Evolutionary conservation across 768 basidiomycete genomes (phyloP), one percentile per base, ranked within the genome.

Genomic region (Mrakia hoshinonis): DNA sequence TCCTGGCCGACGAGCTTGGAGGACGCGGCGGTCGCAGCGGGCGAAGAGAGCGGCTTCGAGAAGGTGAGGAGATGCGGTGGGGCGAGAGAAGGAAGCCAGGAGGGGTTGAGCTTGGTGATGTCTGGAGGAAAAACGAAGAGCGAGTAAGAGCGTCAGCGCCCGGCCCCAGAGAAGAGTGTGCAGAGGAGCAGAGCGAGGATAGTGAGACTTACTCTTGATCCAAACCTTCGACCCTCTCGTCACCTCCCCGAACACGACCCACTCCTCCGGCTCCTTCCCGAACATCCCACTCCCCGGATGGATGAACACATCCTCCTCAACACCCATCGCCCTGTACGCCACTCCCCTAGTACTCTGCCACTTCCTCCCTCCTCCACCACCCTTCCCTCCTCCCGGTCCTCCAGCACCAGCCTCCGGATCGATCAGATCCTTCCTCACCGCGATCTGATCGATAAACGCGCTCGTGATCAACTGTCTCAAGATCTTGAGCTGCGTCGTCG

Each of bases 371-470:
- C 83, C 82, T 6, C 48, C 38, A 2, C 84, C 81, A 20, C 82
- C 81, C 62, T 83, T 43, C 43, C 43, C 43, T 15, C 43, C 43
- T 6, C 43, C 43, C 43, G 43, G 43, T 54, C 83, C 81, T 5
- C 89, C 90, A 15, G 84, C 82, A 7, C 48, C 26, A 2, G 84
- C 81, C 61, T 83, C 81, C 73, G 85, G 86, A 55, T 87, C 84
- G 18, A 87, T 83, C 43, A 91, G 79, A 77, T 98, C 95, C 77
- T 89, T 91, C 34, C 96, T 87, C 18, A 94, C 84, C 10, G 96
- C 96, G 18, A 97, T 87, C 79, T 95, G 92, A 79, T 99, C 94
- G 74, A 98, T 91, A 81, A 96, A 97, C 20, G 87, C 90, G 12
- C 95, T 89, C 0, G 90, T 84, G 58, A 97, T 77, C 12, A 97